A percentile compares a stretch with the other conserved stretches of the same genome.
phyloP scores from a whole-genome alignment of 306 rosid genomes.

The Cucurbita ficifolia region DNA sequence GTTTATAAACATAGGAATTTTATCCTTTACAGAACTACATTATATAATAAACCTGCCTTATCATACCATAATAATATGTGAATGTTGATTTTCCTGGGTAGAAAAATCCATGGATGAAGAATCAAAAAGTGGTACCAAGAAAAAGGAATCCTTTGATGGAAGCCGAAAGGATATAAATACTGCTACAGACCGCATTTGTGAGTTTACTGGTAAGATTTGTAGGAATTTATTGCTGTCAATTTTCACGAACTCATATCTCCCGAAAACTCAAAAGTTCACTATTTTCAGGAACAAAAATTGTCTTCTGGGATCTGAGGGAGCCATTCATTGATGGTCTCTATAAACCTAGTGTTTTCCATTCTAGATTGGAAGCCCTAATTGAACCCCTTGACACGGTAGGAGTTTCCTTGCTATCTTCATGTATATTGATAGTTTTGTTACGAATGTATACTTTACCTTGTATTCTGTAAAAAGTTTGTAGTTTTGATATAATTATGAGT shows the following conservation, averaged over 20 bases:
- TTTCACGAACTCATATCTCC: slow-evolving; percentile 12
- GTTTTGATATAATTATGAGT: not conserved
- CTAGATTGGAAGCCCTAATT: slow-evolving; percentile 66
- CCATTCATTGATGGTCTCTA: slow-evolving; percentile 74
- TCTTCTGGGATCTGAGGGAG: slow-evolving; percentile 87
- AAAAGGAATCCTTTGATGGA: slow-evolving; percentile 68
- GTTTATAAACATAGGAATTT: not conserved
- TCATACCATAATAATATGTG: not conserved
- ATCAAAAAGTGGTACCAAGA: slow-evolving; percentile 43
- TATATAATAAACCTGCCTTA: not conserved
- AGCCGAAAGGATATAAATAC: slow-evolving; percentile 76
- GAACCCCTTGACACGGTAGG: slow-evolving; percentile 83
- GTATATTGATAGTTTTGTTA: not conserved
- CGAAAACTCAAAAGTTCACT: slow-evolving; percentile 4
- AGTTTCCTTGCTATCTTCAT: slow-evolving; percentile 4
- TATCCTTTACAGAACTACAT: not conserved
- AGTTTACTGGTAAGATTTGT: slow-evolving; percentile 58
- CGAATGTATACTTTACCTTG: not conserved
- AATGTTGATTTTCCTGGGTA: slow-evolving; percentile 17
- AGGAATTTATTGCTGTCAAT: not conserved
- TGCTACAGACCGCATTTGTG: slow-evolving; percentile 78
- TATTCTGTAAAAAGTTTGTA: not conserved
- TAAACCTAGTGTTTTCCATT: slow-evolving; percentile 61
- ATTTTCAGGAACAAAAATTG: slow-evolving; percentile 83
- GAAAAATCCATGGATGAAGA: slow-evolving; percentile 59